Evolutionary conservation across 2,329 filamentous ascomycete species (phyloP).

Genomic region (Pestalotiopsis sp.): DNA sequence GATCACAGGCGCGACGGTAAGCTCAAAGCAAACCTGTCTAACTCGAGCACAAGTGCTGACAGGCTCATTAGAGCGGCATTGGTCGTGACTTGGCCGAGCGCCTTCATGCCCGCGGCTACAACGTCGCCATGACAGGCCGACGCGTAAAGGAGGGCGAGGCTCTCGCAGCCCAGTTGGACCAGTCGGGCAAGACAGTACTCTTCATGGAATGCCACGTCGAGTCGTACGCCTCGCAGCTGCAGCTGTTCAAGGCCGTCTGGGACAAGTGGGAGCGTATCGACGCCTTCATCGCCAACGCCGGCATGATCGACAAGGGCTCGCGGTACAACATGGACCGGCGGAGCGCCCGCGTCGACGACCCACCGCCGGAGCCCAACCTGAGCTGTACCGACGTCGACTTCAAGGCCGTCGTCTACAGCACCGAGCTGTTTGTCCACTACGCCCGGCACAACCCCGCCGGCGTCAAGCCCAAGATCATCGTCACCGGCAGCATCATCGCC

Average conservation of each 20-base stretch:
- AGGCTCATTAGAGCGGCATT: background rate
- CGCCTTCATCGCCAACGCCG: conserved; percentile 18
- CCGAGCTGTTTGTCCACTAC: conserved; percentile 18
- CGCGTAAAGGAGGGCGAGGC: background rate
- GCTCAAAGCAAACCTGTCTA: no score
- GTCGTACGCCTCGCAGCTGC: conserved; percentile 14
- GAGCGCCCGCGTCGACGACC: conserved; percentile 8
- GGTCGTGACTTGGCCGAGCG: conserved; percentile 8
- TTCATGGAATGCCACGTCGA: conserved; percentile 17
- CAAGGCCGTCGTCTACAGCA: conserved; percentile 20
- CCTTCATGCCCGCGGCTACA: conserved; percentile 11
- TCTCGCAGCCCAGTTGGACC: background rate
- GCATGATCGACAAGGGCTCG: conserved; percentile 16
- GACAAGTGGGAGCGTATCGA: conserved; percentile 16
- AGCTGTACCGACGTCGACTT: conserved; percentile 16
- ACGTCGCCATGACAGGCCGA: conserved; percentile 8
- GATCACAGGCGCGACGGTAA: background rate
- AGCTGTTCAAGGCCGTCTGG: conserved; percentile 17
- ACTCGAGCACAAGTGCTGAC: background rate
- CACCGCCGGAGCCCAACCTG: conserved; percentile 17
- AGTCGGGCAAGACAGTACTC: conserved; percentile 11
- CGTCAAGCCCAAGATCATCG: conserved; percentile 19
- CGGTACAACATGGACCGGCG: conserved; percentile 14
- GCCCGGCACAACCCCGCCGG: conserved; percentile 18
- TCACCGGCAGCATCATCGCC: conserved; percentile 16